Evolutionary conservation across 2,329 filamentous ascomycete genomes (phyloP).

Genomic region (Aspergillus phoenicis): DNA sequence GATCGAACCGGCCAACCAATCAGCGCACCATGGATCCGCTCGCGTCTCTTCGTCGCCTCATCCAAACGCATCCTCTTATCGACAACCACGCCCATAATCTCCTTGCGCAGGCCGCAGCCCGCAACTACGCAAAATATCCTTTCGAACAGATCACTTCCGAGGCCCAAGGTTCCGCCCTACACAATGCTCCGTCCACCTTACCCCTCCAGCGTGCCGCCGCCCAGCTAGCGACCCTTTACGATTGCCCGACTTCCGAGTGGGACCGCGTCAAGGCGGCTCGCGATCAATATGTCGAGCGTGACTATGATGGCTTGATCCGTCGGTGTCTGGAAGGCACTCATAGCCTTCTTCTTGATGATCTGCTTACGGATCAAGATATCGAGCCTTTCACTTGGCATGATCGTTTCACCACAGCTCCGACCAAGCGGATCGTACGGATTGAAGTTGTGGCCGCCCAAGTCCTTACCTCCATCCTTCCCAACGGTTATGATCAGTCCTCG

Average conservation of each 20-base stretch:
- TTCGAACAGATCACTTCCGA: constrained; percentile 71
- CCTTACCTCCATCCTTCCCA: constrained; percentile 52
- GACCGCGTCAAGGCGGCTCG: constrained; percentile 55
- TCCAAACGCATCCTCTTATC: constrained; percentile 47
- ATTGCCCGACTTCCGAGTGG: constrained; percentile 64
- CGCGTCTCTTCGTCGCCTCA: constrained; percentile 38
- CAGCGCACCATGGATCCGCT: constrained; percentile 28
- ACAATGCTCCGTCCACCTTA: constrained; percentile 63
- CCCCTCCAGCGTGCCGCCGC: constrained; percentile 70
- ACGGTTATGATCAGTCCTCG: constrained; percentile 29
- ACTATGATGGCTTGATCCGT: constrained; percentile 60
- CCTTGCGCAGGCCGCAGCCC: constrained; percentile 36
- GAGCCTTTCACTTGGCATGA: constrained; percentile 67
- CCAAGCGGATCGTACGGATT: constrained; percentile 75
- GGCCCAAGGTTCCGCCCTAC: constrained; percentile 68
- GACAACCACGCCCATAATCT: constrained; percentile 54
- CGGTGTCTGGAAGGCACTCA: constrained; percentile 73
- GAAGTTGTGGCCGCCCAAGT: constrained; percentile 70
- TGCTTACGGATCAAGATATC: constrained; percentile 60
- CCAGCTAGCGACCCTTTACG: constrained; percentile 67
- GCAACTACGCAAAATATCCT: constrained; percentile 43
- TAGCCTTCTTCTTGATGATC: constrained; percentile 76
- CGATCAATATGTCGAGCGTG: constrained; percentile 49
- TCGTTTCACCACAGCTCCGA: constrained; percentile 63
- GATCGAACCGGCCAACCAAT: constrained; percentile 8